These are phyloP conservation scores for Cyphellophora europaea DNA, from an alignment of 2,329 filamentous ascomycete species.

Conservation along the genomic window DNA sequence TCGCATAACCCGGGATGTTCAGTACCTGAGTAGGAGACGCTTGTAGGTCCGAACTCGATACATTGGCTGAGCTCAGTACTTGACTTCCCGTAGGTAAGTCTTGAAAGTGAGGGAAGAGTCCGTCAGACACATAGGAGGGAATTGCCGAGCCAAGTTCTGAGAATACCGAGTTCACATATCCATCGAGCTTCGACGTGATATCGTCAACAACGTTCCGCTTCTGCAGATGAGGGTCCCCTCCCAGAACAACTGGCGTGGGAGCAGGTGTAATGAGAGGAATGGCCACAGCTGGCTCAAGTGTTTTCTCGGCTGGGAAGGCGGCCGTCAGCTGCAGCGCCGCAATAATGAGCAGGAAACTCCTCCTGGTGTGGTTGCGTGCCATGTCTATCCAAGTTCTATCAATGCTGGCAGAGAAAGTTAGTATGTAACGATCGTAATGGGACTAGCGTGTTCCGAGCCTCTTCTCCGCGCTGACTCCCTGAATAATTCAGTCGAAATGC, in stretches of 20 bases:
- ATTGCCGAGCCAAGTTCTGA: conserved; percentile 45
- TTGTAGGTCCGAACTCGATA: conserved; percentile 48
- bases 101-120: conserved; percentile 59
- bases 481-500: no score
- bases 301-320: background rate
- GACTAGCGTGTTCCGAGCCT: no score
- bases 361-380: no score
- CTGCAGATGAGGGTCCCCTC: conserved; percentile 30
- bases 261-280: conserved; percentile 40
- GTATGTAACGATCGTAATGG: no score
- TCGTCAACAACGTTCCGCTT: conserved; percentile 43
- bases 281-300: background rate
- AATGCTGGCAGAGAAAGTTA: no score
- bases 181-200: conserved; percentile 31
- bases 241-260: conserved; percentile 29
- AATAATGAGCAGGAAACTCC: no score
- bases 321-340: background rate
- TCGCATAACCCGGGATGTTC: conserved; percentile 63
- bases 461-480: no score
- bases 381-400: no score
- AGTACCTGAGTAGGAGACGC: conserved; percentile 61
- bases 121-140: conserved; percentile 52
- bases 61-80: conserved; percentile 53
- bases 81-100: conserved; percentile 53
- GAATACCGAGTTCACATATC: conserved; percentile 27